Percentiles rank a stretch among this genome's conserved stretches.
Conservation (phyloP, 176 grass and related monocot genomes). For the Triticum dicoccoides region DNA sequence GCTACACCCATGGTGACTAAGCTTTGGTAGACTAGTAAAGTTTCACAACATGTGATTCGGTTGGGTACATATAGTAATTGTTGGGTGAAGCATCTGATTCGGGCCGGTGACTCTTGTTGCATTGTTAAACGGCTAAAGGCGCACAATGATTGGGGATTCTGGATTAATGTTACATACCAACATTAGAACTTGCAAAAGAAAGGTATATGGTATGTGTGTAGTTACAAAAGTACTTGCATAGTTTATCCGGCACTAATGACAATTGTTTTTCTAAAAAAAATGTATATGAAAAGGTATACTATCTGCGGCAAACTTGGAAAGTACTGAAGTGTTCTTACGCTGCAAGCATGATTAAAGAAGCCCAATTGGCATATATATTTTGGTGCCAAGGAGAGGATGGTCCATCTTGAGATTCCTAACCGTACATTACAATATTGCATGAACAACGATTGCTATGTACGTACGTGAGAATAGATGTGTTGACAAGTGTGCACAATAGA, state of each 20-base stretch:
- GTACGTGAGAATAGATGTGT: not conserved
- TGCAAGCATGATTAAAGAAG: slow-evolving; percentile 44
- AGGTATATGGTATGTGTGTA: slow-evolving; percentile 4
- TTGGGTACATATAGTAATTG: slow-evolving; percentile 15
- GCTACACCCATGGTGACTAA: slow-evolving; percentile 17
- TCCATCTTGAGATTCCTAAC: not conserved
- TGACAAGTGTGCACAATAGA: slow-evolving; percentile 7
- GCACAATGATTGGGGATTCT: slow-evolving; percentile 46
- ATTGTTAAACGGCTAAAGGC: slow-evolving; percentile 15
- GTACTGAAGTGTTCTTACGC: slow-evolving; percentile 11
- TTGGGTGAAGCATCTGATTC: slow-evolving; percentile 42
- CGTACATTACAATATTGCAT: slow-evolving; percentile 10
- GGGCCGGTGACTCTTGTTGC: not conserved
- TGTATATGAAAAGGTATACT: slow-evolving; percentile 29
- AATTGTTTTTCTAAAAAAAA: slow-evolving; percentile 7
- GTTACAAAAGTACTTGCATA: slow-evolving; percentile 19
- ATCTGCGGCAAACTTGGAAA: slow-evolving; percentile 28
- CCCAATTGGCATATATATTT: slow-evolving; percentile 8
- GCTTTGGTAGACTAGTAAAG: slow-evolving; percentile 28
- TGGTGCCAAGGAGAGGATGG: not conserved
- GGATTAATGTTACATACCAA: slow-evolving; percentile 18
- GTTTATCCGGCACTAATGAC: slow-evolving; percentile 8
- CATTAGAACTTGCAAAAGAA: slow-evolving; percentile 7
- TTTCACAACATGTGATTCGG: slow-evolving; percentile 29
- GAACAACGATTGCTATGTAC: slow-evolving; percentile 2